Conservation (phyloP, 768 basidiomycete species). For the Epithele typhae region DNA sequence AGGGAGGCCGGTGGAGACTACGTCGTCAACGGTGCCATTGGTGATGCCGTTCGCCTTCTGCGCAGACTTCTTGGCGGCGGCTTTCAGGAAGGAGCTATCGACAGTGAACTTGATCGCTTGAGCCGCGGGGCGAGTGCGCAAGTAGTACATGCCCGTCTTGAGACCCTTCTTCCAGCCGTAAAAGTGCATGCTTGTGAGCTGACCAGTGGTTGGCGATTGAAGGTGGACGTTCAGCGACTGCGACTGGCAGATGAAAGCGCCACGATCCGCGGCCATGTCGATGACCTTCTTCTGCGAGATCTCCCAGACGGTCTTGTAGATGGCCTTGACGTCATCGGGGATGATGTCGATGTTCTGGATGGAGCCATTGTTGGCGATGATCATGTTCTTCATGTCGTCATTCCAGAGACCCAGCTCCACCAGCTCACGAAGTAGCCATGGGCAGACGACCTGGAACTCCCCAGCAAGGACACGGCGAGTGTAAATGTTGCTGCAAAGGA, state of each 20-base stretch:
- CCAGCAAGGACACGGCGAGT: conserved; percentile 98
- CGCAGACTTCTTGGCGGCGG: conserved; percentile 32
- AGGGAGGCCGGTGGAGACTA: background rate
- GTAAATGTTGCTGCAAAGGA: conserved; percentile 80
- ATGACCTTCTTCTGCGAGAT: conserved; percentile 98
- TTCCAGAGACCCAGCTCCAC: conserved; percentile 95
- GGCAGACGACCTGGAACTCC: conserved; percentile 99
- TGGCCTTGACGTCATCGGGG: conserved; percentile 88
- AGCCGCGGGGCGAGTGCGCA: conserved; percentile 90
- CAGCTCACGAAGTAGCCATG: conserved; percentile 97
- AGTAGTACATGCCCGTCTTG: conserved; percentile 99
- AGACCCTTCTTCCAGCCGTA: conserved; percentile 99
- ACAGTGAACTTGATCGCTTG: conserved; percentile 98
- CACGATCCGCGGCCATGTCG: conserved; percentile 97
- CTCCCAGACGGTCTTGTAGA: conserved; percentile 99
- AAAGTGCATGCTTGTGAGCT: conserved; percentile 95
- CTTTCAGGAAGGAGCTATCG: conserved; percentile 73
- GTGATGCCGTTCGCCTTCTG: conserved; percentile 1
- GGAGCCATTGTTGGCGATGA: conserved; percentile 94
- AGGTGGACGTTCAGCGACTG: conserved; percentile 95
- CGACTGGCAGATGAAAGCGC: conserved; percentile 95
- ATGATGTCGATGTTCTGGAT: conserved; percentile 85
- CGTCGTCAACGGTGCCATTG: background rate
- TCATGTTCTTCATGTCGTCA: conserved; percentile 98
- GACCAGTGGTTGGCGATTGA: conserved; percentile 82